Conservation (phyloP, 2,329 filamentous ascomycete genomes). For the Raffaelea albimanens region DNA sequence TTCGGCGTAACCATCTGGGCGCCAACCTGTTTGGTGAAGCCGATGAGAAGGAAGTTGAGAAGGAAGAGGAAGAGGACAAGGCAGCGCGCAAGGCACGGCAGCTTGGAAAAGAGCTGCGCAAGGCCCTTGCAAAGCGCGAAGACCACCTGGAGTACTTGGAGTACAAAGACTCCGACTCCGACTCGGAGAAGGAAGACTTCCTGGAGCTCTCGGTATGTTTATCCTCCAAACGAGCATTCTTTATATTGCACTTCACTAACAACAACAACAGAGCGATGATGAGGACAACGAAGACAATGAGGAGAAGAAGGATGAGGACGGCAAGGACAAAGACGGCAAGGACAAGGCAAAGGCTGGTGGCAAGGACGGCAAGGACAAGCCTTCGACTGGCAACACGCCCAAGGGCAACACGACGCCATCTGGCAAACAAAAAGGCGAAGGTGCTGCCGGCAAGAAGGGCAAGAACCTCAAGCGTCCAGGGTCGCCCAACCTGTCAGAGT, state of each 20-base stretch:
- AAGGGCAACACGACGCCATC: slow-evolving; percentile 57
- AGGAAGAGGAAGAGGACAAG: slow-evolving; percentile 60
- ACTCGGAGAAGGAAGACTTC: slow-evolving; percentile 28
- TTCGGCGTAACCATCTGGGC: slow-evolving; percentile 73
- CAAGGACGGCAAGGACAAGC: slow-evolving; percentile 34
- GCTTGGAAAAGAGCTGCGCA: slow-evolving; percentile 68
- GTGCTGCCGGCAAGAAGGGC: slow-evolving; percentile 41
- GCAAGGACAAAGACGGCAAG: slow-evolving; percentile 33
- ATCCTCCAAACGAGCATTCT: too few relatives aligned
- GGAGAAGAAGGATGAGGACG: slow-evolving; percentile 22
- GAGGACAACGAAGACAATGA: slow-evolving; percentile 5
- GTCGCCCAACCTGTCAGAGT: slow-evolving; percentile 80
- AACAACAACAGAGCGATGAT: slow-evolving; percentile 28
- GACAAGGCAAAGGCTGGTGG: slow-evolving; percentile 54
- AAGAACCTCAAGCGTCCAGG: slow-evolving; percentile 72
- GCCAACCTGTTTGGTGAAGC: slow-evolving; percentile 73
- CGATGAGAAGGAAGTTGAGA: slow-evolving; percentile 63
- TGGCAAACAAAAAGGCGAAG: slow-evolving; percentile 34
- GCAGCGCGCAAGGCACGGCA: slow-evolving; percentile 61
- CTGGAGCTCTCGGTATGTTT: slow-evolving; percentile 23
- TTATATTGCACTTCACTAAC: neutral
- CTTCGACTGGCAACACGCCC: slow-evolving; percentile 45
- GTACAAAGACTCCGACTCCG: slow-evolving; percentile 77
- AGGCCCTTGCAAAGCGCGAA: slow-evolving; percentile 75
- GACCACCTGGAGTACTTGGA: slow-evolving; percentile 80